Evolutionary conservation across 2,329 filamentous ascomycete genomes (phyloP).

Genomic region (Proliferodiscus dingleyae): DNA sequence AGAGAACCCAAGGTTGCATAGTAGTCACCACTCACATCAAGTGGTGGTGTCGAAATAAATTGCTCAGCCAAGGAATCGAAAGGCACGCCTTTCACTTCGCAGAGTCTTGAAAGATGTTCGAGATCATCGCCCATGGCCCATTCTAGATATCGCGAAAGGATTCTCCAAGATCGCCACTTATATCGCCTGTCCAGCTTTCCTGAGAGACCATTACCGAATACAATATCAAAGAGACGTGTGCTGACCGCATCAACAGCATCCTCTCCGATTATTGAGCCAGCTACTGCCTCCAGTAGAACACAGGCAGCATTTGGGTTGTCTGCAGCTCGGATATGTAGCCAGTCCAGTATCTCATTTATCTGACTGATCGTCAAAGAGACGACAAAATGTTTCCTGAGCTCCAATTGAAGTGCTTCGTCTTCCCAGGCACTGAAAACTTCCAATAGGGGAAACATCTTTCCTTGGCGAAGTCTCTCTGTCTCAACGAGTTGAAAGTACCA

Average conservation of each 20-base stretch:
- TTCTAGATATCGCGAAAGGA: slow-evolving; percentile 21
- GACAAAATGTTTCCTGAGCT: slow-evolving; percentile 32
- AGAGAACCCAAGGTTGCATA: slow-evolving; percentile 16
- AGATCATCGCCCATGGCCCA: slow-evolving; percentile 18
- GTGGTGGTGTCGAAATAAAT: neutral
- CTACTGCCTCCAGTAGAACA: slow-evolving; percentile 36
- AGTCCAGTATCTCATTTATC: slow-evolving; percentile 34
- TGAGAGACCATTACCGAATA: slow-evolving; percentile 24
- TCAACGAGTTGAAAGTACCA: slow-evolving; percentile 33
- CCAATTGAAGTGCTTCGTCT: slow-evolving; percentile 23
- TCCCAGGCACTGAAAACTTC: slow-evolving; percentile 29
- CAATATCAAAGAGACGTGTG: slow-evolving; percentile 32
- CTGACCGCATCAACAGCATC: slow-evolving; percentile 30
- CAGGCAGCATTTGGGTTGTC: slow-evolving; percentile 26
- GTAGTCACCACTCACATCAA: neutral
- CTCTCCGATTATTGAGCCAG: slow-evolving; percentile 33
- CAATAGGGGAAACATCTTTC: neutral
- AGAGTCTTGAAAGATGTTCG: slow-evolving; percentile 17
- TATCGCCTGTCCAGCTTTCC: slow-evolving; percentile 24
- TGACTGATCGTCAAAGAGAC: slow-evolving; percentile 35
- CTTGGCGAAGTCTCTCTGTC: slow-evolving; percentile 25
- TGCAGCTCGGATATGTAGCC: slow-evolving; percentile 26
- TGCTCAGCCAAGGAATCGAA: slow-evolving; percentile 13
- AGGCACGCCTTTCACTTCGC: slow-evolving; percentile 13
- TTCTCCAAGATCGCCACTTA: slow-evolving; percentile 28